These are phyloP conservation scores for Stipa capillata DNA, from an alignment of 176 grass and related monocot genomes.

Conservation along the genomic window DNA sequence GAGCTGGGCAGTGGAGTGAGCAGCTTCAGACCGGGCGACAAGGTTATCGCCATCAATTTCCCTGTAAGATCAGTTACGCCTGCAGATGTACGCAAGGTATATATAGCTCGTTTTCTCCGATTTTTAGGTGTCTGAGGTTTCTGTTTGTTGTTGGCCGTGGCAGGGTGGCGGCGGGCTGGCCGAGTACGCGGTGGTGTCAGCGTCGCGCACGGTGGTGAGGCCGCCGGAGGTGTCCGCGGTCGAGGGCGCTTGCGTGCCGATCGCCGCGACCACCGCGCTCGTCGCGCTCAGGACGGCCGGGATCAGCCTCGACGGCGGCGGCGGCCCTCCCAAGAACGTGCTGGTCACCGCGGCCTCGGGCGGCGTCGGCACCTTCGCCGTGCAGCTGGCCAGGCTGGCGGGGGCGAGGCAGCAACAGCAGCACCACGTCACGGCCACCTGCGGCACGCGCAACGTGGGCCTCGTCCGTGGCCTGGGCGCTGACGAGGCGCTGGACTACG, in stretches of 20 bases:
- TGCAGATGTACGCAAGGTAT: neutral
- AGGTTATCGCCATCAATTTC: slow-evolving; percentile 40
- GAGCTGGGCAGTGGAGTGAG: slow-evolving; percentile 26
- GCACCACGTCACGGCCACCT: slow-evolving; percentile 45
- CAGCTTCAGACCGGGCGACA: slow-evolving; percentile 39
- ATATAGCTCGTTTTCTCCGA: neutral
- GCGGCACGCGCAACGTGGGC: slow-evolving; percentile 41
- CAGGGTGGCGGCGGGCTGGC: slow-evolving; percentile 44
- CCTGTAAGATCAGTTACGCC: slow-evolving; percentile 18
- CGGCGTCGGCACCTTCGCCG: slow-evolving; percentile 50
- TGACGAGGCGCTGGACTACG: slow-evolving; percentile 57
- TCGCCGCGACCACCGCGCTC: slow-evolving; percentile 34
- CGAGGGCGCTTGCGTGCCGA: slow-evolving; percentile 36
- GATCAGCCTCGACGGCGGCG: slow-evolving; percentile 17
- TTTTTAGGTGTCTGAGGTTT: neutral
- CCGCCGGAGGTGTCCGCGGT: slow-evolving; percentile 37
- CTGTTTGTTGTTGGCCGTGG: neutral
- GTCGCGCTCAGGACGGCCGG: slow-evolving; percentile 22
- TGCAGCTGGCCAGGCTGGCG: slow-evolving; percentile 43
- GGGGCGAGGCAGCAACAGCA: no score
- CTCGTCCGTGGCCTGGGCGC: slow-evolving; percentile 32
- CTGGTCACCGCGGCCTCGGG: slow-evolving; percentile 62
- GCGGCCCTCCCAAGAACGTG: slow-evolving; percentile 16
- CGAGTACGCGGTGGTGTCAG: slow-evolving; percentile 17
- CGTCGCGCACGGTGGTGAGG: neutral